These are phyloP conservation scores for Lactarius evosmus DNA, from an alignment of 768 basidiomycete genomes.

Conservation along the genomic window DNA sequence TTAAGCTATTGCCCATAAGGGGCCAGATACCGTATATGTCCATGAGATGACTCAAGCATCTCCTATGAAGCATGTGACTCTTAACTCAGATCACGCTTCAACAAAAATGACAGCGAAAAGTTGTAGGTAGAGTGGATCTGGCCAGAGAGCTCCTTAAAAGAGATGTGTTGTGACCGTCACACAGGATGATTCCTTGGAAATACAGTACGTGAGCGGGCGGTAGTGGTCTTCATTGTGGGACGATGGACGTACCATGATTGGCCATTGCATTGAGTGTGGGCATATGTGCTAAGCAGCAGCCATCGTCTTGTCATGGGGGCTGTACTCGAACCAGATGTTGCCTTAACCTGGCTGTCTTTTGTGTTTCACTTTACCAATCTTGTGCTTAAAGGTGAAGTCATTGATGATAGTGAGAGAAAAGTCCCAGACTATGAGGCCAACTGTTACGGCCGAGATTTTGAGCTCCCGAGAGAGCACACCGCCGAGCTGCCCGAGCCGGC, in stretches of 20 bases:
- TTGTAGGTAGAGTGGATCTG: slow-evolving; percentile 60
- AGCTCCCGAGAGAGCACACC: too few species aligned
- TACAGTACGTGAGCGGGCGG: neutral
- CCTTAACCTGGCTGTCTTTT: slow-evolving; percentile 52
- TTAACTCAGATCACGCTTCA: too few species aligned
- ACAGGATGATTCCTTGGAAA: slow-evolving; percentile 44
- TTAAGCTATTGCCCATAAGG: too few species aligned
- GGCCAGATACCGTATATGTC: too few species aligned
- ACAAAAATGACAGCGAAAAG: slow-evolving; percentile 64
- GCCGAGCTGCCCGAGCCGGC: too few species aligned
- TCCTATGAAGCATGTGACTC: too few species aligned
- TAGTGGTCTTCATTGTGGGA: neutral
- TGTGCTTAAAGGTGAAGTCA: slow-evolving; percentile 46
- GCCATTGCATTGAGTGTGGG: slow-evolving; percentile 78
- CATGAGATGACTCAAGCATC: too few species aligned
- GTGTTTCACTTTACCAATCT: slow-evolving; percentile 53
- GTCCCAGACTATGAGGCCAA: slow-evolving; percentile 49
- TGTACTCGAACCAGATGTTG: slow-evolving; percentile 68
- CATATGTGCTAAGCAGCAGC: slow-evolving; percentile 67
- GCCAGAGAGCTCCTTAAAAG: slow-evolving; percentile 46
- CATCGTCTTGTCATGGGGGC: slow-evolving; percentile 59
- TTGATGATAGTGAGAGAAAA: slow-evolving; percentile 49
- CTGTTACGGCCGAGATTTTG: too few species aligned
- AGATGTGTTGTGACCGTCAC: slow-evolving; percentile 65
- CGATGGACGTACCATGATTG: slow-evolving; percentile 62